phyloP scores from a whole-genome alignment of 805 yeast species.

The Candida golubevii region DNA sequence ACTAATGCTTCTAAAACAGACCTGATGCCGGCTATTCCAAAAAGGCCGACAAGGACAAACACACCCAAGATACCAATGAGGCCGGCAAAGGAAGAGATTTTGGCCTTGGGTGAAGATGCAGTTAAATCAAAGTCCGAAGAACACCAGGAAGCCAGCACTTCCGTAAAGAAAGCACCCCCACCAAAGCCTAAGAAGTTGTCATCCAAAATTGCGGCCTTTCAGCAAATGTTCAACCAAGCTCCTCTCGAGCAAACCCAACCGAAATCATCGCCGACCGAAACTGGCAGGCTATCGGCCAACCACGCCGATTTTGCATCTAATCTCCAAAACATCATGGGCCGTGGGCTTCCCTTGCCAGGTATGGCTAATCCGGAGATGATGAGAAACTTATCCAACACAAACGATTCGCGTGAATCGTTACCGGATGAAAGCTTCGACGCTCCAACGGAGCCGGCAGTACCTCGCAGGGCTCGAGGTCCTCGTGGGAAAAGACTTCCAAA shows the following conservation, averaged over 20 bases:
- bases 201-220: conserved; percentile 76
- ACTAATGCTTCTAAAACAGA: no score
- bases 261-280: conserved; percentile 6
- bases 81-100: neutral
- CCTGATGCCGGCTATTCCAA: conserved; percentile 4
- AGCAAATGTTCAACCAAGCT: conserved; percentile 56
- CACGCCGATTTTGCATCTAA: conserved; percentile 51
- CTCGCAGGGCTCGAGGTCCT: conserved; percentile 65
- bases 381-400: conserved; percentile 11
- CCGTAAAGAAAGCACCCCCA: conserved; percentile 43
- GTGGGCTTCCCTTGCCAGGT: conserved; percentile 50
- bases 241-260: conserved; percentile 10
- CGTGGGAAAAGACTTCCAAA: conserved; percentile 67
- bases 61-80: conserved; percentile 6
- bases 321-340: conserved; percentile 54
- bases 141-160: neutral
- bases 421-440: conserved; percentile 7
- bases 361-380: conserved; percentile 43
- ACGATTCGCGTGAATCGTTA: conserved; percentile 3
- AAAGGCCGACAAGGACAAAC: conserved; percentile 4
- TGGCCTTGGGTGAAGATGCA: neutral
- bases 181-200: conserved; percentile 76
- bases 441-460: neutral
- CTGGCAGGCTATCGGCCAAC: conserved; percentile 28
- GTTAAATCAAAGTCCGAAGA: no score